Base-by-base conservation (phyloP, 305 asterid species). In the Fraxinus paxiana region DNA sequence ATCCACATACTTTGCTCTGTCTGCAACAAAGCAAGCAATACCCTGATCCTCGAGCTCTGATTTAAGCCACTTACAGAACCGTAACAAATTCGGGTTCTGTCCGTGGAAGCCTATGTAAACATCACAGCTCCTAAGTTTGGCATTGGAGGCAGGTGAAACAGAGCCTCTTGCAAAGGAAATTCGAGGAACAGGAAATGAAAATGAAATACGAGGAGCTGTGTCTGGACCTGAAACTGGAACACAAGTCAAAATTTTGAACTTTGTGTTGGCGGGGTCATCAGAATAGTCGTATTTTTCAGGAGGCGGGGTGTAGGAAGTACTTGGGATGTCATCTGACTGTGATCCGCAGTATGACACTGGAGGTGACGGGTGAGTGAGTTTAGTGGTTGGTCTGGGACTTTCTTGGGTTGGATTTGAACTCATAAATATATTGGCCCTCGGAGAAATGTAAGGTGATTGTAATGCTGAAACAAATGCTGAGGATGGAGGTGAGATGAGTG, bases 381-480 rank as follows among this genome's bases (percentile, higher is more conserved):
- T 89, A 54, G 90, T 87, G 6, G 93, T 83, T 26, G 92, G 92
- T 61, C 92, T 87, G 9, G 89, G 87, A 79, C 75, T 76, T 48
- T 84, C 87, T 43, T 87, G 84, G 76, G 78, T 81, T 48, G 81
- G 84, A 30, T 33, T 69, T 38, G 84, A 78, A 59, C 84, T 75
- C 28, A 85, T 41, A 30, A 38, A 78, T 77, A 28, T n/a, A 67
- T 75, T 90, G 73, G 97, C 94, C 20, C 98, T 88, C 4, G 98
- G 98, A 75, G 98, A 95, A 67, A 95, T 89, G 84, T 92, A 95
- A 3, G 98, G 98, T 6, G 98, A 92, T 74, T 95, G 98, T 72
- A 95, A 79, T 1, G 98, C 98, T 0, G 98, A 93, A 61, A 90
- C 98, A 86, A 95, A 95, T 31, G 98, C 98, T 7, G 98, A 92